These are phyloP conservation scores for Candida tetrigidarum DNA, from an alignment of 1,139 yeast species.

Conservation along the genomic window DNA sequence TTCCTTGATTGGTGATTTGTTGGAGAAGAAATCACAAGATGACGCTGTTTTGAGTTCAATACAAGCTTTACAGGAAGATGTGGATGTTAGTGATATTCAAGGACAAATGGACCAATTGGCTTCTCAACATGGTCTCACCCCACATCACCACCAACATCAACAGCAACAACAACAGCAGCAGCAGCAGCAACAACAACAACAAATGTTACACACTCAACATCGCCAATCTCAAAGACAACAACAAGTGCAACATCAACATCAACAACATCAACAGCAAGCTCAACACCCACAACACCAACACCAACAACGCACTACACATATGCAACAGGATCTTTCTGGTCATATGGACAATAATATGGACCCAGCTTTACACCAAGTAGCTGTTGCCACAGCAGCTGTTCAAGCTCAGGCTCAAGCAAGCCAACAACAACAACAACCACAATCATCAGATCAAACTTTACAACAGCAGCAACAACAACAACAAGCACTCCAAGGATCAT, in stretches of 20 bases:
- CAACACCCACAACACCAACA: constrained; percentile 15
- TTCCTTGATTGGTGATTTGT: constrained; percentile 32
- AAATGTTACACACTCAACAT: constrained; percentile 4
- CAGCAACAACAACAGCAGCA: constrained; percentile 4
- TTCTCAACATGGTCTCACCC: constrained; percentile 4
- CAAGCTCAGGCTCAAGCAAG: constrained; percentile 11
- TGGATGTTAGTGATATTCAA: constrained; percentile 19
- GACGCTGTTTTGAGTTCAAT: constrained; percentile 30
- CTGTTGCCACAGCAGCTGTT: constrained; percentile 39
- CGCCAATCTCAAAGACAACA: constrained; percentile 11
- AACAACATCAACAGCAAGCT: constrained; percentile 12
- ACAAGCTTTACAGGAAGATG: constrained; percentile 34
- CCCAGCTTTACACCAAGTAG: constrained; percentile 44
- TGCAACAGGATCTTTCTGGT: constrained; percentile 11
- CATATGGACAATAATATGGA: constrained; percentile 40
- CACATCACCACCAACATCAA: constrained; percentile 2
- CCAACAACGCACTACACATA: constrained; percentile 14
- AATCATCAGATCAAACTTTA: too few relatives aligned
- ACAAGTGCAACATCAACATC: constrained; percentile 13
- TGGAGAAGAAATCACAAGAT: constrained; percentile 39
- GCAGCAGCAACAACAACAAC: constrained; percentile 8
- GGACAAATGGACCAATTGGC: constrained; percentile 16
- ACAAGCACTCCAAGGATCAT: constrained; percentile 5
- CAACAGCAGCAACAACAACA: constrained; percentile 7
- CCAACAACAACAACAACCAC: constrained; percentile 8